Evolutionary conservation across 768 basidiomycete species (phyloP).

Genomic region (Fomitopsis pulvina): DNA sequence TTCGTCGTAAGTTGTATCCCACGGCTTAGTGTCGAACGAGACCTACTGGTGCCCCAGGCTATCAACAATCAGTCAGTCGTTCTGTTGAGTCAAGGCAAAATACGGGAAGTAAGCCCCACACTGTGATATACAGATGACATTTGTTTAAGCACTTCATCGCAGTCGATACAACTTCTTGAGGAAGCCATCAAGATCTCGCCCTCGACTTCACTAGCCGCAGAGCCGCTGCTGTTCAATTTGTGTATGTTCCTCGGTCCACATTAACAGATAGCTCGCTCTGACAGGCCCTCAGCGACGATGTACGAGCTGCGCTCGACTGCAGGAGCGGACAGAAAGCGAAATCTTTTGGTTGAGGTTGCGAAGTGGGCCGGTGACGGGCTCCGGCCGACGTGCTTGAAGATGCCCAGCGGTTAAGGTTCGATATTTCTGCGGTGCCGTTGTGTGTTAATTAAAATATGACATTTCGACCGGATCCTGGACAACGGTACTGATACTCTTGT

Average conservation of each 20-base stretch:
- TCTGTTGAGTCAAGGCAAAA: slow-evolving; percentile 59
- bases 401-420: slow-evolving; percentile 37
- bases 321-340: slow-evolving; percentile 70
- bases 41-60: slow-evolving; percentile 35
- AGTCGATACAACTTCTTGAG: slow-evolving; percentile 73
- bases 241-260: slow-evolving; percentile 38
- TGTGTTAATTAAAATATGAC: no score
- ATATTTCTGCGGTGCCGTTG: background rate
- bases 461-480: no score
- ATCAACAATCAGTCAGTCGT: slow-evolving; percentile 75
- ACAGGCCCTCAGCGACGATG: slow-evolving; percentile 53
- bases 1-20: slow-evolving; percentile 39
- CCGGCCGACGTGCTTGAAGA: slow-evolving; percentile 69
- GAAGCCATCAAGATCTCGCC: slow-evolving; percentile 56
- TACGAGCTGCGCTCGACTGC: slow-evolving; percentile 75
- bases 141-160: background rate
- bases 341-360: slow-evolving; percentile 66
- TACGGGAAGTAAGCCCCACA: slow-evolving; percentile 51
- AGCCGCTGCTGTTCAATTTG: slow-evolving; percentile 82
- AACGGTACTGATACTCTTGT: no score
- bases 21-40: background rate
- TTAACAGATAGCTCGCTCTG: background rate
- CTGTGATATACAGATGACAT: background rate
- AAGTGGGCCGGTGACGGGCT: slow-evolving; percentile 86
- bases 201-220: slow-evolving; percentile 64